phyloP scores from a whole-genome alignment of 345 rosid genomes.

The Iberis pinnata region DNA sequence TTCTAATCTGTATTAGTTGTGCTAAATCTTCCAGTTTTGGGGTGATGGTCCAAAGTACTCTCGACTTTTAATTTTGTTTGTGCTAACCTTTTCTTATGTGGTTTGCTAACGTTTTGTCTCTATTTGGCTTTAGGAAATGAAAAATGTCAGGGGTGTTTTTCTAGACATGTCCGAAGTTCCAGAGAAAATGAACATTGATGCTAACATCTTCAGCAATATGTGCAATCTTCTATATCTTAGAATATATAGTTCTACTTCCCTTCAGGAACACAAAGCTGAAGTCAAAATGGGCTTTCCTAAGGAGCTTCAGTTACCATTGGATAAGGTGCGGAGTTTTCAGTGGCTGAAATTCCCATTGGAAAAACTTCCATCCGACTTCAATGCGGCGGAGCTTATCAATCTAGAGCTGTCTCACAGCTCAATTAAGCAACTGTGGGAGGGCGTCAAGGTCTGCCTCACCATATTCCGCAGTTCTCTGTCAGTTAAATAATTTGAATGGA shows the following conservation, averaged over 20 bases:
- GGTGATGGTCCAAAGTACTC: too few species aligned
- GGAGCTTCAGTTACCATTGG: neutral
- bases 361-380: slow-evolving; percentile 11
- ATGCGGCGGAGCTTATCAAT: slow-evolving; percentile 3
- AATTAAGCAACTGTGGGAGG: neutral
- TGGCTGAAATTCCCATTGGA: slow-evolving; percentile 4
- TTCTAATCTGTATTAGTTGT: neutral
- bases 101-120: neutral
- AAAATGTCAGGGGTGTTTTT: slow-evolving; percentile 1
- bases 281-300: neutral
- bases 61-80: neutral
- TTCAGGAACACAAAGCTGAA: neutral
- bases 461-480: neutral
- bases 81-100: too few species aligned
- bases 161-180: slow-evolving; percentile 3
- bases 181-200: neutral
- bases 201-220: neutral
- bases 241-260: neutral
- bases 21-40: too few species aligned
- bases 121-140: neutral
- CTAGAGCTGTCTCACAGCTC: slow-evolving; percentile 4
- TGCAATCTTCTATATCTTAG: slow-evolving; percentile 2
- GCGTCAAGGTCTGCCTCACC: neutral
- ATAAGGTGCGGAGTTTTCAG: neutral
- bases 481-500: neutral